phyloP scores from a whole-genome alignment of 1,284 basidiomycete species.

The Ganoderma lucidum region DNA sequence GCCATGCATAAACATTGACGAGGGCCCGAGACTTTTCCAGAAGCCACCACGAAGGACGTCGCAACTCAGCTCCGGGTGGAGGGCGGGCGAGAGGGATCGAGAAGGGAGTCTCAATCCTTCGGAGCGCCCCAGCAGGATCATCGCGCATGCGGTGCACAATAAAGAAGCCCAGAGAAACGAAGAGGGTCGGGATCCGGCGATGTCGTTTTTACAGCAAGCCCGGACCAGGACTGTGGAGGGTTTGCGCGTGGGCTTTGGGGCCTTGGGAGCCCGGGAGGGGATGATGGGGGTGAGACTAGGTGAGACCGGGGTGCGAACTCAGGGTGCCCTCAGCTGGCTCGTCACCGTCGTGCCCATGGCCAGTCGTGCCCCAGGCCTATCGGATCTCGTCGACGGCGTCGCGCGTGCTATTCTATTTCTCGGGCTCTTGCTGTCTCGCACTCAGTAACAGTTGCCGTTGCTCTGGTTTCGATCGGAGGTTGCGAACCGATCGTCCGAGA shows the following conservation, averaged over 20 bases:
- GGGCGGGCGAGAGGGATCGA: constrained; percentile 2
- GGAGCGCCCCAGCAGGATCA: not conserved
- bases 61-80: not conserved
- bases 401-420: not conserved
- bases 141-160: constrained; percentile 6
- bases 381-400: constrained; percentile 2
- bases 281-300: not conserved
- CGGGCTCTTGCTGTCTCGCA: not conserved
- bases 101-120: not conserved
- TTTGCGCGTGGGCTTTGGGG: not conserved
- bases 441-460: not conserved
- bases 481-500: not conserved
- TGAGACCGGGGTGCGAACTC: constrained; percentile 5
- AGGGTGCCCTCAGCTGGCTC: too few relatives aligned
- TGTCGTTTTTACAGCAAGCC: not conserved
- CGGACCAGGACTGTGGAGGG: not conserved
- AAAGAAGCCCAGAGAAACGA: constrained; percentile 1
- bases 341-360: not conserved
- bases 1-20: not conserved
- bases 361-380: not conserved
- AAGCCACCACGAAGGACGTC: not conserved
- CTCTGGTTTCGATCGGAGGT: not conserved
- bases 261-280: not conserved
- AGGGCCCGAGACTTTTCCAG: not conserved
- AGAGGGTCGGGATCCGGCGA: not conserved